Evolutionary conservation across 768 basidiomycete species (phyloP), one percentile per base, ranked within the genome.

Genomic region (Auriscalpium orientale): DNA sequence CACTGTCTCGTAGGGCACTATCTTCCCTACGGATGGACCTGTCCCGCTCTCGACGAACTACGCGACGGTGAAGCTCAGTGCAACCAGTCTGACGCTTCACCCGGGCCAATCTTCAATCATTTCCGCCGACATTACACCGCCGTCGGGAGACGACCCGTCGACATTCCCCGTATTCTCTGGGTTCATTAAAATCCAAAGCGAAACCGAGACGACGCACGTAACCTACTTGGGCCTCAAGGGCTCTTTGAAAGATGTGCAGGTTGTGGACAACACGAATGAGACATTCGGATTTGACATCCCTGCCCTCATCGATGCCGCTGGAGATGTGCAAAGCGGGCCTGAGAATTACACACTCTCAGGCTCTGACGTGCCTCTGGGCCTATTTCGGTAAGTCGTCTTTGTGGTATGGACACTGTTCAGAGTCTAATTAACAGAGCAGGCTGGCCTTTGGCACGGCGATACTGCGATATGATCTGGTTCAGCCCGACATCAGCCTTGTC

Each of bases 91-190:
- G 64, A 76, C 72, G 15, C 68, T 86, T 28, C 61, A 40, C 21
- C 76, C 81, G 0, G 76, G 78, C 1, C 63, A 70, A 54, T 68
- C 74, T 6, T 70, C 72, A 34, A 64, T 65, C 28, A 70, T 85
- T 53, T 61, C 69, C 6, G 76, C 76, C 7, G 63, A 63, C 20
- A 78, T 87, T 69, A 72, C 67, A 0, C 72, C 77, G 0, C 84
- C 84, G 1, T 62, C 62, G 0, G 69, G 74, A 12, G 66, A 75
- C 55, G 70, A 78, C 33, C 65, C 65, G 2, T 60, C 72, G 33
- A 71, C 75, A 2, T 76, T 80, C 67, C 83, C 83, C 20, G 72
- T 83, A 54, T 84, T 78, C 69, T 81, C 80, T 35, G 84, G 83
- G 8, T 83, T 76, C 71, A 79, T 86, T 60, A 58, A 72, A 54